Evolutionary conservation across 2,329 filamentous ascomycete genomes (phyloP).

Genomic region (Colletotrichum coccodes): DNA sequence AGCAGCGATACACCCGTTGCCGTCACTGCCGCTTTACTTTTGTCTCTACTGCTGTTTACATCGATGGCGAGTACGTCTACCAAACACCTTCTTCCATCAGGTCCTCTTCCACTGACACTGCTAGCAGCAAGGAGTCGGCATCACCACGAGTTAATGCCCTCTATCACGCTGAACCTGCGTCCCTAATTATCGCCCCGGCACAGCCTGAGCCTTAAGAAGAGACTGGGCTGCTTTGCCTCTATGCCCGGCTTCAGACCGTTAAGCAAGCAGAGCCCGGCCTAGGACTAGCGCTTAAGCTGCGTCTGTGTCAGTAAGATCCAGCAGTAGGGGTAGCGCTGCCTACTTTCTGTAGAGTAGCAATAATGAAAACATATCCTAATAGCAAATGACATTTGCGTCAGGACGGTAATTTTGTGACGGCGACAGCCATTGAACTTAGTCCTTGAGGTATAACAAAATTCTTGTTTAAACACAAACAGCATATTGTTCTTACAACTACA

Average conservation of each 20-base stretch:
- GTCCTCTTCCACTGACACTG: conserved; percentile 59
- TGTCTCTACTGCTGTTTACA: conserved; percentile 88
- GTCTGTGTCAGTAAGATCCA: conserved; percentile 35
- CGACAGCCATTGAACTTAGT: conserved; percentile 26
- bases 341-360: too few species aligned
- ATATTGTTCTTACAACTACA: conserved; percentile 28
- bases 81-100: conserved; percentile 69
- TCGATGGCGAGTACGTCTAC: conserved; percentile 96
- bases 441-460: conserved; percentile 26
- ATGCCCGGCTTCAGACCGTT: conserved; percentile 64
- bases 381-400: conserved; percentile 8
- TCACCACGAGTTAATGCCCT: conserved; percentile 46
- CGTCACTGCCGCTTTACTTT: conserved; percentile 89
- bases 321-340: too few species aligned
- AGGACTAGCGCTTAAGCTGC: conserved; percentile 54
- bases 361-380: not conserved
- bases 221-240: conserved; percentile 64
- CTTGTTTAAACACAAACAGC: conserved; percentile 22
- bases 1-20: conserved; percentile 93
- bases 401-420: conserved; percentile 25
- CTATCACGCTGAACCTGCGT: conserved; percentile 45
- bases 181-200: conserved; percentile 38
- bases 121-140: conserved; percentile 41
- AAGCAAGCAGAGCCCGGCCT: conserved; percentile 46
- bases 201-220: conserved; percentile 52